Evolutionary conservation across 2,329 filamentous ascomycete genomes (phyloP), one percentile per base, ranked within the genome.

Genomic region (Zymoseptoria crescenta): DNA sequence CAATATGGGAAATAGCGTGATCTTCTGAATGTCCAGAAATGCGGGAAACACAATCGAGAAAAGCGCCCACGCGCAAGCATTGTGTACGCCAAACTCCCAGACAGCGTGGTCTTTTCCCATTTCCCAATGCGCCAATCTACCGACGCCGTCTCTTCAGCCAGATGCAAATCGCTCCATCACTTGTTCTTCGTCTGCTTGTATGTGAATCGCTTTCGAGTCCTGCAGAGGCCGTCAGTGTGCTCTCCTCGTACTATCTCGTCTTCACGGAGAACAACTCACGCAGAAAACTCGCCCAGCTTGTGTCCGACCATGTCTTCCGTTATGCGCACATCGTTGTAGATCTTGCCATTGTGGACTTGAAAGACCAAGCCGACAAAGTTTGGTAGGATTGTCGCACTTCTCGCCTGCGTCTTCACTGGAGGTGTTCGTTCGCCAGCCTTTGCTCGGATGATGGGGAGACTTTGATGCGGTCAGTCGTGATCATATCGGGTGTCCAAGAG

Each of bases 221-320:
- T 88, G 54, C 28, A 24, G 8, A 52, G 28, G 27, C 49, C n/a
- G 24, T 16, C 53, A 27, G 21, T 45, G 35, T 45, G 35, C 35
- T 13, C 7, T 41, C 30, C 8, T 30, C 16, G 9, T 21, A 20
- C n/a, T 19, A n/a, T 10, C 51, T 28, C 49, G 8, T 28, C 9
- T 30, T 29, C 29, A 24, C 29, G 8, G 54, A 2, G 4, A 10
- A 21, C 20, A 13, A 84, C 90, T 70, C 83, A 96, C 91, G 84
- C 80, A 63, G 91, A 86, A 74, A 96, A 96, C 77, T 96, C 92
- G 68, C 92, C 92, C 67, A 96, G 81, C 77, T 96, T 96, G 76
- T 94, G 88, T 56, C 92, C 92, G 54, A 96, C 92, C 92, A 96
- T 96, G 70, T 96, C 89, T 74, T 96, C 92, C 16, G 91, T 96